Evolutionary conservation across 192 early-diverging fungal species (phyloP).

Genomic region (Backusella mclennaniae): DNA sequence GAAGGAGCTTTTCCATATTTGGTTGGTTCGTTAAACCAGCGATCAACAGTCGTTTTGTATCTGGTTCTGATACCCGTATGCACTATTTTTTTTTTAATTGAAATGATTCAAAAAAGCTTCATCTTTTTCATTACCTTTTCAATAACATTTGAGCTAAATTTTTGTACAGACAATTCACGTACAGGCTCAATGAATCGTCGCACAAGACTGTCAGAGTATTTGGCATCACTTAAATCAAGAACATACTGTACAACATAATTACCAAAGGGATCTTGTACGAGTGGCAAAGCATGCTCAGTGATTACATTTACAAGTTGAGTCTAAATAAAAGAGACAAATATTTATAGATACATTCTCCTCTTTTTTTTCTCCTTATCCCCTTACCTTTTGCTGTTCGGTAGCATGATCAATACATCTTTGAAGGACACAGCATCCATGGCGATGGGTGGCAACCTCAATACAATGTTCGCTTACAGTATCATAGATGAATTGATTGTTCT

Average conservation of each 20-base stretch:
- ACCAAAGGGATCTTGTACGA: conserved; percentile 89
- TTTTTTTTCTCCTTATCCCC: background rate
- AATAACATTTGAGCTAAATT: conserved; percentile 91
- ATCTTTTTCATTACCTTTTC: conserved; percentile 64
- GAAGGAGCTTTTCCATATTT: conserved; percentile 74
- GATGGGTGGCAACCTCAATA: conserved; percentile 84
- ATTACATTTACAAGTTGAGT: conserved; percentile 75
- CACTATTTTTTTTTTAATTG: conserved; percentile 45
- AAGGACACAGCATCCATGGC: conserved; percentile 89
- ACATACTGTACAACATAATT: conserved; percentile 96
- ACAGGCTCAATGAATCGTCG: conserved; percentile 74
- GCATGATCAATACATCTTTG: conserved; percentile 91
- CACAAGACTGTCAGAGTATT: conserved; percentile 70
- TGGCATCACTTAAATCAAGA: conserved; percentile 69
- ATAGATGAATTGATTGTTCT: conserved; percentile 88
- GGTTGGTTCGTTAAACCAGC: conserved; percentile 73
- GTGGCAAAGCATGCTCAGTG: conserved; percentile 64
- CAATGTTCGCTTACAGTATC: conserved; percentile 77
- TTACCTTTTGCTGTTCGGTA: conserved; percentile 59
- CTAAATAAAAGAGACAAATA: background rate
- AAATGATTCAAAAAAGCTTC: background rate
- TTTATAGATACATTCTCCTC: background rate
- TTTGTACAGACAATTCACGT: conserved; percentile 79
- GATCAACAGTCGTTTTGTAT: conserved; percentile 68
- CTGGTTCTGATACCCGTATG: conserved; percentile 74